These are phyloP conservation scores for Coccomyxa sp. DNA, from an alignment of 139 green algal species.

Conservation along the genomic window DNA sequence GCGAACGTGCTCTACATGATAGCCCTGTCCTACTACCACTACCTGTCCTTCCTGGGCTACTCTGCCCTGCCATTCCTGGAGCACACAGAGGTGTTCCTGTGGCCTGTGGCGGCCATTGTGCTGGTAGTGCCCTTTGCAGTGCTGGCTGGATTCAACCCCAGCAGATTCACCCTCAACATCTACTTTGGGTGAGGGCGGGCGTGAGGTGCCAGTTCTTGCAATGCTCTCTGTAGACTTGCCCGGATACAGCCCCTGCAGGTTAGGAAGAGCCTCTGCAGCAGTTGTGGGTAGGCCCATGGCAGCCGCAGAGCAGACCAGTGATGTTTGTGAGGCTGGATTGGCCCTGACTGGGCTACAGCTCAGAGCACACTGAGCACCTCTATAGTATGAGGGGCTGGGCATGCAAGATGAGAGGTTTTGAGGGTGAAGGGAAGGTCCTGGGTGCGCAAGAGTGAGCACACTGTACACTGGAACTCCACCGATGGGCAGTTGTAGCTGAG, in stretches of 20 bases:
- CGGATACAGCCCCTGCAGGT: not conserved
- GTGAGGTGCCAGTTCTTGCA: not conserved
- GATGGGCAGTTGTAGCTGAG: too few species aligned
- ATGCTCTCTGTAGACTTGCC: not conserved
- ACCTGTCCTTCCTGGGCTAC: conserved; percentile 96
- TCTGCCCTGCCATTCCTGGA: conserved; percentile 84
- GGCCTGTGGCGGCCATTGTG: conserved; percentile 73
- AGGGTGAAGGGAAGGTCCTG: too few species aligned
- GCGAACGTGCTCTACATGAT: conserved; percentile 69
- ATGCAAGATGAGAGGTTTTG: too few species aligned
- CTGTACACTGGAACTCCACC: too few species aligned
- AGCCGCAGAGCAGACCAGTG: too few species aligned
- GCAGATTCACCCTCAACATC: conserved; percentile 59
- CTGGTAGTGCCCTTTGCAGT: conserved; percentile 63
- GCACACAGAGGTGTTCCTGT: conserved; percentile 86
- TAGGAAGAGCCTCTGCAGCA: too few species aligned
- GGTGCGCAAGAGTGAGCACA: too few species aligned
- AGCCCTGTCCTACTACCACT: conserved; percentile 83
- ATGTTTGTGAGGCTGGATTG: not conserved
- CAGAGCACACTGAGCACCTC: too few species aligned
- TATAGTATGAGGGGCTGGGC: too few species aligned
- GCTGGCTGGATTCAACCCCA: conserved; percentile 75
- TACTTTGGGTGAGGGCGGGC: conserved; percentile 52
- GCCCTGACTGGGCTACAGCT: too few species aligned
- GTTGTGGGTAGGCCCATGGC: too few species aligned